phyloP scores from a whole-genome alignment of 345 rosid genomes.

The Hibiscus mutabilis region DNA sequence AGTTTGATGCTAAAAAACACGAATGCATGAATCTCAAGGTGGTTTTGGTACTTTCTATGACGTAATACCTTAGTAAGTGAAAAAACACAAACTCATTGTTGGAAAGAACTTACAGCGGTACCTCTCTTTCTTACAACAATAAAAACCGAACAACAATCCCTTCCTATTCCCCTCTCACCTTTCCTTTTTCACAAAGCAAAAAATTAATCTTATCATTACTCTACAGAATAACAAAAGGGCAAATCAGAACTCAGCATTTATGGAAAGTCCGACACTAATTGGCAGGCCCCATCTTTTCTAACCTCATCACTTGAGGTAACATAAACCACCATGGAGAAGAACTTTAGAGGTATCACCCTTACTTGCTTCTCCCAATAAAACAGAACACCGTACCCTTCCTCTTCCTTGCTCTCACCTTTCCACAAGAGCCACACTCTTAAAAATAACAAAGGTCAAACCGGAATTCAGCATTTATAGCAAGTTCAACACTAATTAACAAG shows the following conservation, averaged over 20 bases:
- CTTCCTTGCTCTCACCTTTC: neutral
- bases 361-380: neutral
- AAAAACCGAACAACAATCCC: neutral
- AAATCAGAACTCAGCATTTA: neutral
- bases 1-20: neutral
- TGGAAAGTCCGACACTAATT: neutral
- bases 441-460: neutral
- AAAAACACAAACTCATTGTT: neutral
- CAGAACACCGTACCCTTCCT: neutral
- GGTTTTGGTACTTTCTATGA: neutral
- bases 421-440: neutral
- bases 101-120: neutral
- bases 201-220: neutral
- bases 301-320: too few relatives aligned
- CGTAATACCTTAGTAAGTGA: neutral
- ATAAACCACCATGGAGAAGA: neutral
- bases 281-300: neutral
- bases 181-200: neutral
- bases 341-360: neutral
- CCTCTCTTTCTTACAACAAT: neutral
- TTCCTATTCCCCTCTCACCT: neutral
- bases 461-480: neutral
- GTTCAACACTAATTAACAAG: neutral
- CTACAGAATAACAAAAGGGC: neutral
- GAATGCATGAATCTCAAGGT: neutral